Conservation (phyloP, 208 protist species). For the Jaenimonas drosophilae region DNA sequence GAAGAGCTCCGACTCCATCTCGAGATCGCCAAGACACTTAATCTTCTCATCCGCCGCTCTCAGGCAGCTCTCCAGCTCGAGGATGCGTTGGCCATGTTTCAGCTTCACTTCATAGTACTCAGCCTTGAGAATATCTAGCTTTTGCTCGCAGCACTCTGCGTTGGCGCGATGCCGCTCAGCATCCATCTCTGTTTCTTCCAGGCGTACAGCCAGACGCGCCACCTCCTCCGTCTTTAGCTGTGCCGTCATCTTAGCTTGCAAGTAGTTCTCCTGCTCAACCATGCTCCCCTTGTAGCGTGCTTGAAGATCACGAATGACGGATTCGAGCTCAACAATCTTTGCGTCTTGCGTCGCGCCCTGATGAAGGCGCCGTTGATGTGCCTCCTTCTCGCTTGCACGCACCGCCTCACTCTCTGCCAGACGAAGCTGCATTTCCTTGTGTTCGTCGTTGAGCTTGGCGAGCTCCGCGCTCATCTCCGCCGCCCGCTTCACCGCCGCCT, state of each 20-base stretch:
- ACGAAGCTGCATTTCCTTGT: conserved; percentile 35
- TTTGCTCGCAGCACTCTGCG: conserved; percentile 82
- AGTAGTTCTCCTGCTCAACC: conserved; percentile 76
- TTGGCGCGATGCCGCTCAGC: conserved; percentile 56
- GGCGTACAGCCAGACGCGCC: conserved; percentile 53
- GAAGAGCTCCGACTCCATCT: conserved; percentile 81
- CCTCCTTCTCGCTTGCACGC: conserved; percentile 22
- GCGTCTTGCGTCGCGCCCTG: conserved; percentile 26
- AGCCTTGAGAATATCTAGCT: conserved; percentile 82
- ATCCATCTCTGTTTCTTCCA: conserved; percentile 78
- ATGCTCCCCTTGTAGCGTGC: conserved; percentile 27
- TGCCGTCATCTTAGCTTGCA: conserved; percentile 64
- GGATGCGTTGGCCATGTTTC: conserved; percentile 57
- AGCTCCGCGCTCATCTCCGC: conserved; percentile 42
- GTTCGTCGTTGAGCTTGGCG: conserved; percentile 32
- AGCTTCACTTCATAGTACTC: conserved; percentile 87
- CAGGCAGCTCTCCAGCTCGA: conserved; percentile 67
- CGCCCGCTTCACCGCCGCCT: conserved; percentile 39
- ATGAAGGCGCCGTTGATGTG: conserved; percentile 12
- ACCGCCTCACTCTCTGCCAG: conserved; percentile 38
- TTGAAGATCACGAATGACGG: conserved; percentile 40
- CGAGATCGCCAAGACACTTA: conserved; percentile 66
- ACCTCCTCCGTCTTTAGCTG: conserved; percentile 80
- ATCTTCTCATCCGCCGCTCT: conserved; percentile 72
- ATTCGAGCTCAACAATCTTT: conserved; percentile 59